Conservation (phyloP, 805 yeast genomes). For the Yamadazyma phyllophila region DNA sequence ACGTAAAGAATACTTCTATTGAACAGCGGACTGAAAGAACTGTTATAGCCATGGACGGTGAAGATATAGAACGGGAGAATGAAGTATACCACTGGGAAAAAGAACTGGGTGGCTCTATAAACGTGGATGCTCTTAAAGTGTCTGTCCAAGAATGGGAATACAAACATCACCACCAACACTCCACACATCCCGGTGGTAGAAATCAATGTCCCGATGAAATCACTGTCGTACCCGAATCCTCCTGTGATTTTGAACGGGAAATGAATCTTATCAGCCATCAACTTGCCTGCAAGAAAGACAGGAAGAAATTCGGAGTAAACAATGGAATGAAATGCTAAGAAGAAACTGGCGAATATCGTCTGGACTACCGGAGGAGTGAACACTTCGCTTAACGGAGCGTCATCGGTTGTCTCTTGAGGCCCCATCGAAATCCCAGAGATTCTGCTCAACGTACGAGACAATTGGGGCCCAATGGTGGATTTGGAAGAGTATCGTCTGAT, state of each 20-base stretch:
- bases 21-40: conserved; percentile 22
- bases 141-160: conserved; percentile 35
- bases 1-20: conserved; percentile 26
- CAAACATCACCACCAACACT: conserved; percentile 41
- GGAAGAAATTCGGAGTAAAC: conserved; percentile 38
- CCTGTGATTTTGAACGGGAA: conserved; percentile 38
- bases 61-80: conserved; percentile 48
- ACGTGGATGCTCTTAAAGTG: conserved; percentile 41
- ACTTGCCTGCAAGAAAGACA: conserved; percentile 32
- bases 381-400: conserved; percentile 12
- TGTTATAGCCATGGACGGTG: conserved; percentile 34
- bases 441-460: conserved; percentile 11
- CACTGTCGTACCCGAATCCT: conserved; percentile 33
- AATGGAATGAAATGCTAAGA: conserved; percentile 31
- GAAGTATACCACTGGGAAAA: conserved; percentile 47
- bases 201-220: conserved; percentile 33
- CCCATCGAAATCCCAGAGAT: conserved; percentile 12
- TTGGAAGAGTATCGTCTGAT: conserved; percentile 18
- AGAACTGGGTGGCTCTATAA: conserved; percentile 37
- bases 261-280: conserved; percentile 22
- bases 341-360: conserved; percentile 32
- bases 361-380: conserved; percentile 33
- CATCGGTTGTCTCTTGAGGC: conserved; percentile 10
- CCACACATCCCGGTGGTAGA: conserved; percentile 39
- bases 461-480: conserved; percentile 7